Evolutionary conservation across 169 alveolate species (phyloP).

Genomic region (Plasmodium fragile): DNA sequence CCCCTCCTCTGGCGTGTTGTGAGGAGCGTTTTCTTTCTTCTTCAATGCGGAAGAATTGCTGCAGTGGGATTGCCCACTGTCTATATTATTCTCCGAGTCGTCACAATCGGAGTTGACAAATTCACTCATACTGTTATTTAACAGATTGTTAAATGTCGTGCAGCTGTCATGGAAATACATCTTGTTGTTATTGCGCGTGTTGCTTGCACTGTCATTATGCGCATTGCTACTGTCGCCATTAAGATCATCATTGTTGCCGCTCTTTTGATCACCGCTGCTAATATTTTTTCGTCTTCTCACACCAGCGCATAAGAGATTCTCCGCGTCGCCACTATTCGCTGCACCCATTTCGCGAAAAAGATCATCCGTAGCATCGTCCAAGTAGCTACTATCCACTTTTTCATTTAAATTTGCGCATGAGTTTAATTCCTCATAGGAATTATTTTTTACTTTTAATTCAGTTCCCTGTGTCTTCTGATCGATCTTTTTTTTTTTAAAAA

Average conservation of each 20-base stretch:
- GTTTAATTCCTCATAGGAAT: constrained; percentile 15
- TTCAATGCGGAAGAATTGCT: background rate
- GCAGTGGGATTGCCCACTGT: constrained; percentile 1
- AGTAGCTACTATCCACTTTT: background rate
- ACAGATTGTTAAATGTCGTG: constrained; percentile 9
- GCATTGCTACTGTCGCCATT: background rate
- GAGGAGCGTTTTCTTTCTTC: background rate
- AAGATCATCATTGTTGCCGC: constrained; percentile 12
- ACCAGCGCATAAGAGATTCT: background rate
- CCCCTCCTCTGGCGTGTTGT: constrained; percentile 12
- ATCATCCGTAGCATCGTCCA: background rate
- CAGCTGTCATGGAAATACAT: constrained; percentile 16
- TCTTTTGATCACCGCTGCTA: background rate
- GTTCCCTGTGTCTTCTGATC: constrained; percentile 1
- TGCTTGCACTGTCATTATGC: constrained; percentile 19
- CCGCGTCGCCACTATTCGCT: background rate
- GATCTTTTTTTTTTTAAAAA: constrained; percentile 14
- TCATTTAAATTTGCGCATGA: background rate
- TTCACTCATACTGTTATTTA: constrained; percentile 56
- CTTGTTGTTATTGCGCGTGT: constrained; percentile 3
- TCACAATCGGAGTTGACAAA: constrained; percentile 22
- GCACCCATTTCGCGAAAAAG: background rate
- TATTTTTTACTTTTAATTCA: background rate
- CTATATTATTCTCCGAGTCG: background rate
- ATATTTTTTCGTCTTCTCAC: background rate